These are phyloP conservation scores for Diplocarpon mali DNA, from an alignment of 2,329 filamentous ascomycete genomes.

Conservation along the genomic window DNA sequence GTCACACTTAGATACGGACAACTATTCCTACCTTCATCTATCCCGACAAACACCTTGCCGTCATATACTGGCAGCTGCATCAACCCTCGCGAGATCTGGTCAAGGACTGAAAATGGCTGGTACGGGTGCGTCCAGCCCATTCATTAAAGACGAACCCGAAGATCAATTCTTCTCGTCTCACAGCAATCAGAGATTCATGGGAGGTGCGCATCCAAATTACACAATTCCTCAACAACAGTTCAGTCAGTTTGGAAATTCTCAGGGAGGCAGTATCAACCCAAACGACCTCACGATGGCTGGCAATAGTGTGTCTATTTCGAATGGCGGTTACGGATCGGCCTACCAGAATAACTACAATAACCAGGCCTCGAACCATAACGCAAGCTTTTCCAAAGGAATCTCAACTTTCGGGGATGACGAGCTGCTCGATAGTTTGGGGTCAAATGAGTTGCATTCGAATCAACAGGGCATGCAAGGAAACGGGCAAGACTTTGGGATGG, in stretches of 20 bases:
- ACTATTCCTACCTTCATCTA: conserved; percentile 8
- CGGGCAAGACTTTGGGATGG: conserved; percentile 45
- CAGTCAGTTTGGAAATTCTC: conserved; percentile 24
- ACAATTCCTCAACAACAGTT: conserved; percentile 34
- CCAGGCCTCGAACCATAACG: conserved; percentile 43
- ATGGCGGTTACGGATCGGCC: conserved; percentile 40
- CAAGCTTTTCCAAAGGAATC: conserved; percentile 66
- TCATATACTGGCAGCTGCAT: conserved; percentile 8
- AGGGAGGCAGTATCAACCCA: conserved; percentile 61
- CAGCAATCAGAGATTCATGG: conserved; percentile 26
- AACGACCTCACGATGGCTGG: conserved; percentile 68
- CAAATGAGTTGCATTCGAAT: conserved; percentile 24
- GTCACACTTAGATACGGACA: conserved; percentile 19
- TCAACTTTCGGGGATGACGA: conserved; percentile 82
- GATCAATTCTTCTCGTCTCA: conserved; percentile 40
- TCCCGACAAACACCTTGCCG: conserved; percentile 13
- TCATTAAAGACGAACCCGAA: conserved; percentile 59
- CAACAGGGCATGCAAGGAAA: conserved; percentile 41
- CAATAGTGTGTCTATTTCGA: conserved; percentile 38
- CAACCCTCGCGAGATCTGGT: conserved; percentile 11
- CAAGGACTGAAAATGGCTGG: conserved; percentile 25
- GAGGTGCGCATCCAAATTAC: conserved; percentile 23
- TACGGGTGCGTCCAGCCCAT: conserved; percentile 36
- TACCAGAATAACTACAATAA: conserved; percentile 51
- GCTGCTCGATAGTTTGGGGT: conserved; percentile 61